Percentiles rank a stretch among this genome's conserved stretches.
These are phyloP conservation scores for Neurospora discreta DNA, from an alignment of 495 filamentous ascomycete genomes.

Conservation along the genomic window DNA sequence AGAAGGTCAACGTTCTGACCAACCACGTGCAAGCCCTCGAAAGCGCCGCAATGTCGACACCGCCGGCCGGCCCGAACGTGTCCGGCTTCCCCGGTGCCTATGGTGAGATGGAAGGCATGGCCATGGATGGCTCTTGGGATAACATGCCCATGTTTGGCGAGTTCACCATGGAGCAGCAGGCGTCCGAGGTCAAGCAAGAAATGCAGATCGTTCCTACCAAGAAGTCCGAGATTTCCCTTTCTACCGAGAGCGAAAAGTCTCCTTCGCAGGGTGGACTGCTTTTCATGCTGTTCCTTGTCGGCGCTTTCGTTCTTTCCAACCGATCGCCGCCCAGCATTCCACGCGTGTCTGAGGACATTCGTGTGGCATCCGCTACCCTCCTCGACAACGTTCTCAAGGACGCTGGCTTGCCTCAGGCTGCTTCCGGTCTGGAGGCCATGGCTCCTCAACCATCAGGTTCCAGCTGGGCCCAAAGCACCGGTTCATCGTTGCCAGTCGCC, in stretches of 20 bases:
- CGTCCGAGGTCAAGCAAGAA: constrained; percentile 43
- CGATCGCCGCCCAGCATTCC: constrained; percentile 57
- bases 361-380: constrained; percentile 80
- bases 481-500: constrained; percentile 40
- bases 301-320: constrained; percentile 92
- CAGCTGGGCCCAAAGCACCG: constrained; percentile 30
- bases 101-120: constrained; percentile 69
- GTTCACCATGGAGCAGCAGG: constrained; percentile 34
- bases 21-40: constrained; percentile 76
- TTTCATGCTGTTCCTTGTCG: constrained; percentile 86
- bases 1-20: constrained; percentile 83
- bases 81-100: constrained; percentile 57
- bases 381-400: constrained; percentile 82
- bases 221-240: constrained; percentile 41
- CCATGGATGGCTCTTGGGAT: constrained; percentile 73
- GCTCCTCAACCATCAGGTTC: constrained; percentile 41
- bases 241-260: constrained; percentile 48
- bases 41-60: constrained; percentile 41
- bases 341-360: constrained; percentile 83
- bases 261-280: constrained; percentile 53
- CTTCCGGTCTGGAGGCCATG: constrained; percentile 34
- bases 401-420: constrained; percentile 47
- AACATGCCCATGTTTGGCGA: constrained; percentile 65
- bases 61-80: constrained; percentile 43
- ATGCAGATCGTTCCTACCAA: constrained; percentile 42